phyloP scores from a whole-genome alignment of 108 stramenopile genomes.

The Nannochloropsis gaditana region DNA sequence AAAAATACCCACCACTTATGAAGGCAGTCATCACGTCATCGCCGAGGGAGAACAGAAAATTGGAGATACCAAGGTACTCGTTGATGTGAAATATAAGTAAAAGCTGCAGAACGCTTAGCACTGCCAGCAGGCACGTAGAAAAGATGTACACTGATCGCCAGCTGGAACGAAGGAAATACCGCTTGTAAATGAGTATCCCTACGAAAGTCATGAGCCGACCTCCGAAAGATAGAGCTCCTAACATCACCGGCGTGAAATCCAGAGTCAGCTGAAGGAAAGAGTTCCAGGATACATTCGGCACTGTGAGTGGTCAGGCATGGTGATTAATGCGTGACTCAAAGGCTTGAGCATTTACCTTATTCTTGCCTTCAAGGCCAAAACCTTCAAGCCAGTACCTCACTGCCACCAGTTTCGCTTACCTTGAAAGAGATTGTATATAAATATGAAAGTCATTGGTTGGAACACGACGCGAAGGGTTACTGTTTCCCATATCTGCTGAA shows the following conservation, averaged over 20 bases:
- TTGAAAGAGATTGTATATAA: conserved; percentile 57
- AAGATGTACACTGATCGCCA: conserved; percentile 44
- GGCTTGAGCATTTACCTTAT: neutral
- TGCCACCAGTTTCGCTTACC: conserved; percentile 9
- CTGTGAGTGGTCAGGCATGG: neutral
- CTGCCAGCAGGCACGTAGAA: conserved; percentile 1
- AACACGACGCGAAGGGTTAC: conserved; percentile 58
- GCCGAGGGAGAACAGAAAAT: conserved; percentile 50
- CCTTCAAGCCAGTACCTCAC: neutral
- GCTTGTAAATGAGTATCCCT: conserved; percentile 56
- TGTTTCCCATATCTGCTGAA: conserved; percentile 58
- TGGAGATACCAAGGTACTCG: conserved; percentile 24
- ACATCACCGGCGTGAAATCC: conserved; percentile 45
- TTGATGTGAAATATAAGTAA: conserved; percentile 24
- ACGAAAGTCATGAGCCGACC: conserved; percentile 55
- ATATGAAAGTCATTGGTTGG: conserved; percentile 59
- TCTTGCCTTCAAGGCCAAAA: neutral
- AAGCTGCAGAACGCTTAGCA: conserved; percentile 39
- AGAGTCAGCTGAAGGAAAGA: conserved; percentile 51
- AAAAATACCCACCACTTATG: conserved; percentile 32
- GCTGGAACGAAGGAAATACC: conserved; percentile 39
- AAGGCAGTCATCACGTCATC: conserved; percentile 57
- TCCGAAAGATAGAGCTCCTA: conserved; percentile 46
- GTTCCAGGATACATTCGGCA: conserved; percentile 58
- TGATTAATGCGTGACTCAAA: neutral